phyloP scores from a whole-genome alignment of 495 filamentous ascomycete genomes.

The Pyrenula massariospora region DNA sequence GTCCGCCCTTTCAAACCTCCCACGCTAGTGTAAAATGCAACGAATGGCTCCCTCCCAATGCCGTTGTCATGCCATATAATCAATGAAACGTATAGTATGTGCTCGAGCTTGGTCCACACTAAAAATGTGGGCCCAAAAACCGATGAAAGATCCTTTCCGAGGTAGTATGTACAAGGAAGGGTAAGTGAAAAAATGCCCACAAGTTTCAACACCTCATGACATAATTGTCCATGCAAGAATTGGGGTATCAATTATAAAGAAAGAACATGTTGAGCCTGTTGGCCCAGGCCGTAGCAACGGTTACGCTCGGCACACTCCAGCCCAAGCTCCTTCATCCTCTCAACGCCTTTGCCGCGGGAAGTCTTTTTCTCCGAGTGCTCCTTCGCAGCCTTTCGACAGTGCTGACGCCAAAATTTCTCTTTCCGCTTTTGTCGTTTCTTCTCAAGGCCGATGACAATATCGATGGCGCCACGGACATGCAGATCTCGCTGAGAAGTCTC shows the following conservation, averaged over 20 bases:
- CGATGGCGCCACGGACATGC: constrained; percentile 74
- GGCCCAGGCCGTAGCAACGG: constrained; percentile 51
- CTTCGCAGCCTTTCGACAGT: constrained; percentile 55
- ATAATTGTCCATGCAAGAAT: constrained; percentile 7
- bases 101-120: background rate
- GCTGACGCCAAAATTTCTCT: constrained; percentile 80
- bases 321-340: constrained; percentile 90
- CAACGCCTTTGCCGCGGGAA: constrained; percentile 72
- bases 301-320: constrained; percentile 66
- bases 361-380: constrained; percentile 46
- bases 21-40: background rate
- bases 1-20: too few species aligned
- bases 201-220: constrained; percentile 7
- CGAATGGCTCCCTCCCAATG: background rate
- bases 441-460: constrained; percentile 94
- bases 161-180: constrained; percentile 1
- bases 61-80: constrained; percentile 12
- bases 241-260: constrained; percentile 42
- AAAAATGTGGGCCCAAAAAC: background rate
- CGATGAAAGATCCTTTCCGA: background rate
- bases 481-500: constrained; percentile 30
- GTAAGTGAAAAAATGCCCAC: constrained; percentile 16
- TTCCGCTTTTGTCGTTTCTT: constrained; percentile 82
- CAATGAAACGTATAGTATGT: background rate
- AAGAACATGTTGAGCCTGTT: constrained; percentile 64